A percentile compares a stretch with the other conserved stretches of the same genome.
These are phyloP conservation scores for Nakazawaea sp. DNA, from an alignment of 805 yeast species.

Conservation along the genomic window DNA sequence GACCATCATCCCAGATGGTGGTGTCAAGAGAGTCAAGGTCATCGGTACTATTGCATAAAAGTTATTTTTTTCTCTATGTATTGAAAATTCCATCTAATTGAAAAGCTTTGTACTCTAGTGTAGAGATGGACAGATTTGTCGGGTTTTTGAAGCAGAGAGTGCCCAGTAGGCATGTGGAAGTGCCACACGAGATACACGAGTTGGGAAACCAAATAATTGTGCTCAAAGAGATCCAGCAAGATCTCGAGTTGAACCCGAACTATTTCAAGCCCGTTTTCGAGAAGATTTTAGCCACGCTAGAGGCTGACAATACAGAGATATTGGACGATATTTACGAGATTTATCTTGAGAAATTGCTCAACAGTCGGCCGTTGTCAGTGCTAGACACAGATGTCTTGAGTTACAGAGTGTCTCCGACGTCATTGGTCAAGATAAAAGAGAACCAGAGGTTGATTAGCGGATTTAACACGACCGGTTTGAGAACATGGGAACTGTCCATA, in stretches of 20 bases:
- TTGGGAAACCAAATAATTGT: constrained; percentile 17
- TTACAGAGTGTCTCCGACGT: constrained; percentile 23
- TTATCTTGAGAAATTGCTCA: constrained; percentile 26
- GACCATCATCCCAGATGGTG: constrained; percentile 93
- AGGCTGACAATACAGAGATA: constrained; percentile 20
- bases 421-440: constrained; percentile 37
- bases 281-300: constrained; percentile 29
- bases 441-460: constrained; percentile 62
- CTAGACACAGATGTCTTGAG: constrained; percentile 30
- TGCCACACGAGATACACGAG: neutral
- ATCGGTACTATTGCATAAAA: constrained; percentile 53
- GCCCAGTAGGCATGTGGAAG: constrained; percentile 14
- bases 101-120: no score
- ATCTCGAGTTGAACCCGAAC: constrained; percentile 35
- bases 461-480: constrained; percentile 76
- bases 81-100: no score
- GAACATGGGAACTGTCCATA: constrained; percentile 94
- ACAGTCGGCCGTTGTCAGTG: constrained; percentile 26
- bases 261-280: constrained; percentile 43
- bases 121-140: neutral
- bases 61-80: no score
- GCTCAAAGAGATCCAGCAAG: constrained; percentile 15
- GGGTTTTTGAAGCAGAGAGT: constrained; percentile 23
- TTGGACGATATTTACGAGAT: constrained; percentile 38
- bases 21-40: constrained; percentile 85